Percentiles rank a stretch among this genome's conserved stretches.
Evolutionary conservation across 345 rosid genomes (phyloP).

Genomic region (Dimocarpus longan): DNA sequence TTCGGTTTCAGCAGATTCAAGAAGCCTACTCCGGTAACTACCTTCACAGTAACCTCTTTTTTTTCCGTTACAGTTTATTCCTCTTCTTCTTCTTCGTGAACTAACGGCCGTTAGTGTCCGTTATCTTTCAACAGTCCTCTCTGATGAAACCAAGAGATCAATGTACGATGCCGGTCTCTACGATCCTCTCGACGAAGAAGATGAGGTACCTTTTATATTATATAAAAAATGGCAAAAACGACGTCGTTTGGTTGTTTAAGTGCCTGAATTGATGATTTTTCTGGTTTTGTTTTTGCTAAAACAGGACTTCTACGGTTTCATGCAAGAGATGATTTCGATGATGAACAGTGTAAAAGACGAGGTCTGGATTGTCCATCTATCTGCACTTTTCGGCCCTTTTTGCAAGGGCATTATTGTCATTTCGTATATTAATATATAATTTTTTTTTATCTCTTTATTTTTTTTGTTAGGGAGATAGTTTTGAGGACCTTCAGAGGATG

Average conservation of each 20-base stretch:
- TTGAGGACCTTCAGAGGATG: slow-evolving; percentile 92
- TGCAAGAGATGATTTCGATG: slow-evolving; percentile 94
- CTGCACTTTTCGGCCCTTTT: not conserved
- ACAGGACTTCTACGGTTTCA: slow-evolving; percentile 81
- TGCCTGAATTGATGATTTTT: not conserved
- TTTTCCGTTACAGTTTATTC: not conserved
- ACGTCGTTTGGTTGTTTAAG: not conserved
- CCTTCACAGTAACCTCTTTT: not conserved
- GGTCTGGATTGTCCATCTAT: slow-evolving; percentile 32
- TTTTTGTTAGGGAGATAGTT: slow-evolving; percentile 60
- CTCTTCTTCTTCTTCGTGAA: not conserved
- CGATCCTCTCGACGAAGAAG: slow-evolving; percentile 73
- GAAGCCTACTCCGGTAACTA: slow-evolving; percentile 86
- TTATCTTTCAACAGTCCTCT: slow-evolving; percentile 43
- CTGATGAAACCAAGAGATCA: slow-evolving; percentile 66
- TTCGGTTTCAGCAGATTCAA: slow-evolving; percentile 86
- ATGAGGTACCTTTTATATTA: slow-evolving; percentile 46
- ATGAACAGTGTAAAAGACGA: slow-evolving; percentile 84
- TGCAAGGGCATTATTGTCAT: slow-evolving; percentile 2
- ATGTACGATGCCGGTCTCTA: slow-evolving; percentile 83
- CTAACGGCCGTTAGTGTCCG: slow-evolving; percentile 16
- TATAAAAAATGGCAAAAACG: not conserved
- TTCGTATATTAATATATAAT: not conserved
- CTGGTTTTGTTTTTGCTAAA: slow-evolving; percentile 19
- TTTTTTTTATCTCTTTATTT: not conserved